phyloP scores from a whole-genome alignment of 169 alveolate species.

The Eimeria sp. region DNA sequence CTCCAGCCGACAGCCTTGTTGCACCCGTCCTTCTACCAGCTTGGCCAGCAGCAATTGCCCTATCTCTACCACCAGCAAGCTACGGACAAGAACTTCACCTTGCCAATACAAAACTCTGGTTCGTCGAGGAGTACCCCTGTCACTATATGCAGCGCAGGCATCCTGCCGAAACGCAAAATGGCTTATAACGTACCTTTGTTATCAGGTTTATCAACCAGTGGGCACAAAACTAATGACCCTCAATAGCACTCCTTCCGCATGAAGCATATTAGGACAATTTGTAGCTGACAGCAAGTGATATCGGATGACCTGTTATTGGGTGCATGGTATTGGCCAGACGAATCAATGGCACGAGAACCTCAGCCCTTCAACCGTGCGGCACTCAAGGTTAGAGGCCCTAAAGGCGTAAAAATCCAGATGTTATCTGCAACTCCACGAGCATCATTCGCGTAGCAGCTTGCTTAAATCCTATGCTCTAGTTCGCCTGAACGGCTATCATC shows the following conservation, averaged over 20 bases:
- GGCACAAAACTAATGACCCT: not conserved
- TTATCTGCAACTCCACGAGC: not conserved
- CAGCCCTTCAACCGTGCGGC: not conserved
- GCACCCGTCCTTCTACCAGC: slow-evolving; percentile 18
- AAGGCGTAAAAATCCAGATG: not conserved
- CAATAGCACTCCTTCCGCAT: not conserved
- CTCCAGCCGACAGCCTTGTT: slow-evolving; percentile 57
- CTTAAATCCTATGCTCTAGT: not conserved
- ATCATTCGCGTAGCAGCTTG: not conserved
- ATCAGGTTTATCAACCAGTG: not conserved
- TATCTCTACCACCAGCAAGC: slow-evolving; percentile 10
- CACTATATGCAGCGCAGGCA: not conserved
- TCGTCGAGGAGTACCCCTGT: not conserved
- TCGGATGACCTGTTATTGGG: not conserved
- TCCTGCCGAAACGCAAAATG: not conserved
- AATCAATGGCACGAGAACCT: not conserved
- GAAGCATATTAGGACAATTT: not conserved
- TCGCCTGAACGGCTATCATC: not conserved
- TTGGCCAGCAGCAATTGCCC: not conserved
- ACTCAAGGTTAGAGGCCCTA: not conserved
- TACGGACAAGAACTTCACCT: not conserved
- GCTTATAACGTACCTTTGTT: not conserved
- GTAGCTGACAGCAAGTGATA: not conserved
- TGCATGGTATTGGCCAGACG: slow-evolving; percentile 1
- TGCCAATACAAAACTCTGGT: slow-evolving; percentile 11